Base-by-base conservation (phyloP, 108 stramenopile genomes). In the Nitzschia putrida region DNA sequence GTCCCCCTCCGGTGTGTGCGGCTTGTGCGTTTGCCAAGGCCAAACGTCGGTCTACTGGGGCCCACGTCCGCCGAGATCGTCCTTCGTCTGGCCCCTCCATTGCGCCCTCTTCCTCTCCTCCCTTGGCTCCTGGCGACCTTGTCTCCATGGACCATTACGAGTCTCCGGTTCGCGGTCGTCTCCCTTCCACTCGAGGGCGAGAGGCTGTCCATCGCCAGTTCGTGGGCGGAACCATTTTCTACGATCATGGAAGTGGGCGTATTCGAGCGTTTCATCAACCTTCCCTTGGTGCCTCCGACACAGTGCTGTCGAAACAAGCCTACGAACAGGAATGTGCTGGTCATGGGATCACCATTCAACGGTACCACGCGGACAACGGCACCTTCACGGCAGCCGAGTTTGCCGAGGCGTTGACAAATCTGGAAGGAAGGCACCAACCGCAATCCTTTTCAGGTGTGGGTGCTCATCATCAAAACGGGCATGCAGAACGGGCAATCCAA, bases 381-480 rank as follows among this genome's bases (percentile, higher is more conserved):
- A 23, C 67, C 34, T 85, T 79, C 54, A 58, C 26, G 0, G 68
- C 81, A 6, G 47, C 20, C 12, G 76, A 23, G 38, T 57, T 74
- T 66, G 29, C 10, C 13, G 22, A 44, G 3, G 69, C 68, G 29
- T 26, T 22, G 12, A 1, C 12, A 51, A 37, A 53, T 69, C 23
- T 37, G 18, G n/a, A n/a, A n/a, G n/a, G n/a, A n/a, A n/a, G n/a
- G n/a, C 52, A 56, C 0, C 85, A 82, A 57, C 58, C 29, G 13
- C 18, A 72, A 8, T 41, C 20, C 1, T 76, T 79, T 50, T 56
- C 60, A 18, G 79, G 83, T 7, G 79, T 82, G 18, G 78, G 83
- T n/a, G 81, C 86, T 0, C 83, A 82, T 49, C 83, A 87, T 55
- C 86, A 87, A 53, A 87, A 87, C 69, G 79, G 78, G 14, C 53